Evolutionary conservation across 306 rosid genomes (phyloP).

Genomic region (Quercus agrifolia): DNA sequence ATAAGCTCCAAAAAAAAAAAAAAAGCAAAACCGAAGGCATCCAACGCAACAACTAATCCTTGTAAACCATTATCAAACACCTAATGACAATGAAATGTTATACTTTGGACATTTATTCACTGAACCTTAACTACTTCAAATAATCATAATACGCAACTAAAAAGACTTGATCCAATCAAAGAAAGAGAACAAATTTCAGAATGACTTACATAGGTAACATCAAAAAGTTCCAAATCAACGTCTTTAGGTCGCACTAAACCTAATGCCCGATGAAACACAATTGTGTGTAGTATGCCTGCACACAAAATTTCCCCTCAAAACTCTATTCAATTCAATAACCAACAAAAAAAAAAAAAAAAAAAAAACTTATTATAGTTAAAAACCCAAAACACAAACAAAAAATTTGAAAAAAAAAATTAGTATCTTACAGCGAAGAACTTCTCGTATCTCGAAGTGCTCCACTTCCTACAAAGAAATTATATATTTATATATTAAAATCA

Average conservation of each 20-base stretch:
- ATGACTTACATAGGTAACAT: slow-evolving; percentile 79
- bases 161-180: neutral
- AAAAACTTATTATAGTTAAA: neutral
- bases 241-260: slow-evolving; percentile 98
- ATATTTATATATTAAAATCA: neutral
- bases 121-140: neutral
- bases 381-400: neutral
- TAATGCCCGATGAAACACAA: slow-evolving; percentile 91
- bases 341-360: neutral
- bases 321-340: neutral
- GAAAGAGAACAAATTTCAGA: neutral
- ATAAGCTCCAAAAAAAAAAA: no score
- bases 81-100: neutral
- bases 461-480: slow-evolving; percentile 50
- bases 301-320: neutral
- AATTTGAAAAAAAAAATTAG: neutral
- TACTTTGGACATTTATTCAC: neutral
- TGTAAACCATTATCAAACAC: neutral
- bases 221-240: slow-evolving; percentile 85
- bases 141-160: neutral
- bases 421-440: slow-evolving; percentile 79
- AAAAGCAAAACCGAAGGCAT: no score
- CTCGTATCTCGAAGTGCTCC: slow-evolving; percentile 87
- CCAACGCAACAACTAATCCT: neutral
- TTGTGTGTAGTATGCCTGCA: slow-evolving; percentile 92